A percentile compares a stretch with the other conserved stretches of the same genome.
Evolutionary conservation across 169 alveolate genomes (phyloP).

Genomic region (Perkinsus marinus): DNA sequence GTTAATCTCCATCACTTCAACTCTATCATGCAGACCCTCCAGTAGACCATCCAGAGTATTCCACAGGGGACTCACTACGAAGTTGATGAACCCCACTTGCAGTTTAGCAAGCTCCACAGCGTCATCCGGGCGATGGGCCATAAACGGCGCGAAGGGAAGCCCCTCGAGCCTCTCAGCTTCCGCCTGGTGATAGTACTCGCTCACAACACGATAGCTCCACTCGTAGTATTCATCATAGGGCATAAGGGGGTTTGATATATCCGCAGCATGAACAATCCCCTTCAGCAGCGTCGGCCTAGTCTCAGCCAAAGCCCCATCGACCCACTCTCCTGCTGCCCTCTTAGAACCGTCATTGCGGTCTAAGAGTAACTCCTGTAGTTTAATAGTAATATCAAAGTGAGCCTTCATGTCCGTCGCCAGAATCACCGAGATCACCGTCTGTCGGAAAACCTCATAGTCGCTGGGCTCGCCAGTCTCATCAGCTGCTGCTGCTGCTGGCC

Average conservation of each 20-base stretch:
- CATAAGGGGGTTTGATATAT: constrained; percentile 21
- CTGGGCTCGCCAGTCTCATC: background rate
- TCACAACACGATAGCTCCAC: constrained; percentile 26
- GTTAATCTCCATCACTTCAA: background rate
- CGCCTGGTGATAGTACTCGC: constrained; percentile 14
- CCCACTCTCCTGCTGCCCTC: background rate
- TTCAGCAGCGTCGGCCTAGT: background rate
- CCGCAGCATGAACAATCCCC: constrained; percentile 19
- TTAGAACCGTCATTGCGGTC: background rate
- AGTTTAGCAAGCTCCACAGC: constrained; percentile 10
- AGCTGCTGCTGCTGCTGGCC: background rate
- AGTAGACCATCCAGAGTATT: background rate
- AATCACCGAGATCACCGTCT: constrained; percentile 14
- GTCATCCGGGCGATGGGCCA: constrained; percentile 7
- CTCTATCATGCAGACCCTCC: background rate
- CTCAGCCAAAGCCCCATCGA: background rate
- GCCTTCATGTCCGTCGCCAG: constrained; percentile 27
- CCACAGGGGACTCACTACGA: background rate
- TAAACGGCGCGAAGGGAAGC: background rate
- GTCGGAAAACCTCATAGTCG: background rate
- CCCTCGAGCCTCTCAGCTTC: background rate
- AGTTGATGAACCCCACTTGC: constrained; percentile 17
- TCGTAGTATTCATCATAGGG: constrained; percentile 7
- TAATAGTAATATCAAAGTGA: constrained; percentile 21
- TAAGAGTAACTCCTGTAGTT: background rate